phyloP scores from a whole-genome alignment of 345 rosid species.

The Salix suchowensis region DNA sequence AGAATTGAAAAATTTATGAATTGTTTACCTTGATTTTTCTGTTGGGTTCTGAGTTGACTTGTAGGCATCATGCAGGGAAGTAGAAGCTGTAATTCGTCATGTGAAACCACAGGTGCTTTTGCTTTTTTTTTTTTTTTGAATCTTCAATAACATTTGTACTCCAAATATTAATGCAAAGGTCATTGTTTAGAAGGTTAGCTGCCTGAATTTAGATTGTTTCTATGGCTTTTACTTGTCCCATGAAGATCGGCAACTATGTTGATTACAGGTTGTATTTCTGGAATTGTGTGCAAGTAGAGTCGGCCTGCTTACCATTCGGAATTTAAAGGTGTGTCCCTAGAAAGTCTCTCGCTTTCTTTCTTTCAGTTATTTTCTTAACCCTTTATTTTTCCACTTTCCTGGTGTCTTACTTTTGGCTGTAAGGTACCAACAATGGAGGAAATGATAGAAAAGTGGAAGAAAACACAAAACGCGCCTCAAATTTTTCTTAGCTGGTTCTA shows the following conservation, averaged over 20 bases:
- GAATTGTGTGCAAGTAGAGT: constrained; percentile 85
- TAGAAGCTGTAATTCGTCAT: constrained; percentile 62
- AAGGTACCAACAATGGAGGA: constrained; percentile 85
- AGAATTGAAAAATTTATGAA: background rate
- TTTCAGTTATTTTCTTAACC: background rate
- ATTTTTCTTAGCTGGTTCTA: constrained; percentile 92
- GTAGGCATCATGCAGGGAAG: constrained; percentile 85
- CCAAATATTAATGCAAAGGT: constrained; percentile 10
- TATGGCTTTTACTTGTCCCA: background rate
- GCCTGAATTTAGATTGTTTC: constrained; percentile 12
- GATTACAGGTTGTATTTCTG: constrained; percentile 73
- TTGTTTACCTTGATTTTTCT: background rate
- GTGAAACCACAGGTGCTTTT: constrained; percentile 87
- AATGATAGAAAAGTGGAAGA: constrained; percentile 92
- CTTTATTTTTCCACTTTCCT: background rate
- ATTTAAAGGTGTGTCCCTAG: constrained; percentile 51
- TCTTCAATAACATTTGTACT: constrained; percentile 21
- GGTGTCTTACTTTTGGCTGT: constrained; percentile 16
- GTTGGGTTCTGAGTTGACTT: constrained; percentile 9
- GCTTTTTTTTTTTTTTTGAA: background rate
- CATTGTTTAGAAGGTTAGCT: constrained; percentile 15
- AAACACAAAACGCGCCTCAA: constrained; percentile 72
- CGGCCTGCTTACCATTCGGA: constrained; percentile 68
- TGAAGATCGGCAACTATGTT: background rate
- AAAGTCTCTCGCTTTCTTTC: background rate